phyloP scores from a whole-genome alignment of 805 yeast species.

The Yarrowia hollandica region DNA sequence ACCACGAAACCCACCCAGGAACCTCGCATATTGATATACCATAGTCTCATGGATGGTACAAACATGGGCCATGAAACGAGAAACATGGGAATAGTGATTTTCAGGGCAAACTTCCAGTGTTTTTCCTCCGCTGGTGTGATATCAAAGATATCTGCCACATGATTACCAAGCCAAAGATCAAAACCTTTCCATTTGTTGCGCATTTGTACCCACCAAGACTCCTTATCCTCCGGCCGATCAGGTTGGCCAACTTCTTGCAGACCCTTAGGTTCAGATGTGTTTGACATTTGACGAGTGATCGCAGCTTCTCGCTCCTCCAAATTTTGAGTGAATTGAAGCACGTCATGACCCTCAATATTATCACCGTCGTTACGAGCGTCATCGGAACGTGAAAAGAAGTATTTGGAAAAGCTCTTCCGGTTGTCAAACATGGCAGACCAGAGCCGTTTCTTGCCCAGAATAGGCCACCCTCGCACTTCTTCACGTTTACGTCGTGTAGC shows the following conservation, averaged over 20 bases:
- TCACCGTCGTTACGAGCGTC: conserved; percentile 10
- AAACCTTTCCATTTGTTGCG: neutral
- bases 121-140: conserved; percentile 33
- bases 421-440: conserved; percentile 49
- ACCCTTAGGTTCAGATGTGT: neutral
- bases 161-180: conserved; percentile 19
- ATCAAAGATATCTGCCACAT: conserved; percentile 35
- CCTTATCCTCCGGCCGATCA: neutral
- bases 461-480: neutral
- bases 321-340: neutral
- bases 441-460: conserved; percentile 34
- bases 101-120: conserved; percentile 51
- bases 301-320: conserved; percentile 4
- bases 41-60: conserved; percentile 48
- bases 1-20: conserved; percentile 58
- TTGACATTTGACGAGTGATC: neutral
- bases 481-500: neutral
- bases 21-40: conserved; percentile 53
- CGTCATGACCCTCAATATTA: conserved; percentile 20
- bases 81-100: conserved; percentile 49
- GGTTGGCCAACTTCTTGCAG: neutral
- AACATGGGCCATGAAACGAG: conserved; percentile 54
- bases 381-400: conserved; percentile 37
- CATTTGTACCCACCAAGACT: neutral
- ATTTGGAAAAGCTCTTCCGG: conserved; percentile 42